These are phyloP conservation scores for Scheffersomyces stipitis DNA, from an alignment of 805 yeast genomes.

Conservation along the genomic window DNA sequence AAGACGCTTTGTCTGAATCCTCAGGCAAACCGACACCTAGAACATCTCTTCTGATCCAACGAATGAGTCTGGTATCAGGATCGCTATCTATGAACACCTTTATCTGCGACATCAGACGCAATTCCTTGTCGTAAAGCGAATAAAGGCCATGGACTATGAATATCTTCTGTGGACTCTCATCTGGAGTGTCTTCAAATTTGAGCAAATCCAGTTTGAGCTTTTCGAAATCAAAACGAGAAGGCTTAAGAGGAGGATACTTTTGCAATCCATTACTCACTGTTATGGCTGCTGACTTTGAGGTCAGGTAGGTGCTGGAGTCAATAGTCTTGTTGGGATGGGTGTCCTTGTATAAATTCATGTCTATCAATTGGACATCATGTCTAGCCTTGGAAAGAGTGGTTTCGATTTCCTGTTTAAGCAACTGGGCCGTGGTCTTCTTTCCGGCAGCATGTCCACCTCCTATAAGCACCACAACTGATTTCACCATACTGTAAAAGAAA, in stretches of 20 bases:
- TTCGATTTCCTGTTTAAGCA: slow-evolving; percentile 31
- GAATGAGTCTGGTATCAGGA: slow-evolving; percentile 78
- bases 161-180: slow-evolving; percentile 26
- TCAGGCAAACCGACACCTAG: too few species aligned
- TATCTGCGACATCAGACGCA: slow-evolving; percentile 58
- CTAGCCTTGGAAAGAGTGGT: slow-evolving; percentile 9
- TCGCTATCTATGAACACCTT: slow-evolving; percentile 81
- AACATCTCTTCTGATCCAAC: slow-evolving; percentile 62
- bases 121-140: slow-evolving; percentile 63
- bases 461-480: slow-evolving; percentile 44
- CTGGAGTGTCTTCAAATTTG: slow-evolving; percentile 6
- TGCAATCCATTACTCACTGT: slow-evolving; percentile 23
- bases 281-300: slow-evolving; percentile 26
- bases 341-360: slow-evolving; percentile 44
- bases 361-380: slow-evolving; percentile 37
- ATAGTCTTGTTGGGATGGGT: slow-evolving; percentile 5
- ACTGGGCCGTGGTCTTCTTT: slow-evolving; percentile 37
- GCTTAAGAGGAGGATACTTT: slow-evolving; percentile 27
- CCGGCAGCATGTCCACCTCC: slow-evolving; percentile 70
- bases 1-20: slow-evolving; percentile 6
- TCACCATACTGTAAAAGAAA: too few species aligned
- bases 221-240: slow-evolving; percentile 43
- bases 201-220: slow-evolving; percentile 19
- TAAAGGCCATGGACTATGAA: slow-evolving; percentile 72
- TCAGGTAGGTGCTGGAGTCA: slow-evolving; percentile 18